Base-by-base conservation (phyloP, 768 basidiomycete species). In the Russula abietina region DNA sequence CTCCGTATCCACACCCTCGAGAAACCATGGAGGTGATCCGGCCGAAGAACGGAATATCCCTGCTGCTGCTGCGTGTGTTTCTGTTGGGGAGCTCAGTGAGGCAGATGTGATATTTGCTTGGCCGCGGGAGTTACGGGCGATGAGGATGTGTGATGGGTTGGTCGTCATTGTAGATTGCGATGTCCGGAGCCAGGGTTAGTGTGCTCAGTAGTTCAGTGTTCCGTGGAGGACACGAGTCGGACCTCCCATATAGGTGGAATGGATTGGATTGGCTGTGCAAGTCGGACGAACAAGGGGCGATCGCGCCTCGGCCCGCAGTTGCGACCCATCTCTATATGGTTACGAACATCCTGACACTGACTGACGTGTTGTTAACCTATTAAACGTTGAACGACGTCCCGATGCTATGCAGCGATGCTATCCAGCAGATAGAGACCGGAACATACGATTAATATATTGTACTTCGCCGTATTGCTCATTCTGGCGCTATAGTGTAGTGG, bases 91-190 rank as follows among this genome's bases (percentile, higher is more conserved):
- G 69, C 88, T 91, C 62, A 93, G 83, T 12, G 89, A 80, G 1
- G 91, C 90, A 7, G 88, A 87, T 3, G 88, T 85, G 1, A 46
- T 22, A 68, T 88, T 88, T 68, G 86, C 85, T 4, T 78, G 79
- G 14, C 89, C 87, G 45, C 91, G 80, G 19, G 91, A 91, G 67
- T 89, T 88, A 69, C 91, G 85, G 10, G 91, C 91, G 65, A 93
- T 93, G 71, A 93, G 87, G 66, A 92, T 89, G 71, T 92, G 90
- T 9, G 91, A 87, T 1, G 91, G 91, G 71, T 93, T 89, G 51
- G 85, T 88, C 64, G 81, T 78, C 82, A 86, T 85, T 53, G 36
- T 4, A 52, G 43, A 46, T 39, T 56, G 43, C 10, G 45, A 46
- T 8, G 12, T 22, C 45, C n/a, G 32, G 51, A 17, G 36, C 9